Base-by-base conservation (phyloP, 2,329 filamentous ascomycete genomes). In the Lachnellula occidentalis region DNA sequence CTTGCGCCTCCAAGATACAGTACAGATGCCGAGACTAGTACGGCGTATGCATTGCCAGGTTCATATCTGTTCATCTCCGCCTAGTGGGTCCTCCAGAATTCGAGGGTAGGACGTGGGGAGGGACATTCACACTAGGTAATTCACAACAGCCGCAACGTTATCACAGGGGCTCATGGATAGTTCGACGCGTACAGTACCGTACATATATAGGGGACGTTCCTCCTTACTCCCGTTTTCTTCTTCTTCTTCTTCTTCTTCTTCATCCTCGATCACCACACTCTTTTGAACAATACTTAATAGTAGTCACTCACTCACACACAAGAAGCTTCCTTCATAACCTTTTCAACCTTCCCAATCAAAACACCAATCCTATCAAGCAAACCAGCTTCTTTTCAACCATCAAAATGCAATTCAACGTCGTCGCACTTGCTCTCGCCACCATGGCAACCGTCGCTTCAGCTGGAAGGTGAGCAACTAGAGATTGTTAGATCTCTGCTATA, bases 361-460 rank as follows among this genome's bases (percentile, higher is more conserved):
- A 48, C 48, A 53, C 50, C 50, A 54, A 54, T 45, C 51, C 53
- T 31, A 54, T 46, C 36, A 48, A 57, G 24, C 50, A 50, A 61
- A 51, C 50, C 47, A 58, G 52, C 46, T 45, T 39, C 43, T 27
- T 36, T 21, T 49, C 57, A 65, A 63, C 61, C 58, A 34, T 64
- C 65, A 70, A 69, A 47, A 70, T 70, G 67, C 65, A 68, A 57
- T 70, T 69, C 67, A 65, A 61, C 58, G 50, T 60, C 56, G 46
- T 62, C 57, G 58, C 62, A 50, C 36, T 69, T 60, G 56, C 53
- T 48, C 45, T 67, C 46, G 65, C 66, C 60, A 60, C 61, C 55
- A 59, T 67, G 59, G 66, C 66, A 41, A 51, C 66, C 53, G 58
- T 58, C 48, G 65, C 59, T 48, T 50, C 55, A 50, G 65, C 67